Evolutionary conservation across 2,329 filamentous ascomycete species (phyloP), one percentile per base, ranked within the genome.

Genomic region (Sclerotinia subarctica): DNA sequence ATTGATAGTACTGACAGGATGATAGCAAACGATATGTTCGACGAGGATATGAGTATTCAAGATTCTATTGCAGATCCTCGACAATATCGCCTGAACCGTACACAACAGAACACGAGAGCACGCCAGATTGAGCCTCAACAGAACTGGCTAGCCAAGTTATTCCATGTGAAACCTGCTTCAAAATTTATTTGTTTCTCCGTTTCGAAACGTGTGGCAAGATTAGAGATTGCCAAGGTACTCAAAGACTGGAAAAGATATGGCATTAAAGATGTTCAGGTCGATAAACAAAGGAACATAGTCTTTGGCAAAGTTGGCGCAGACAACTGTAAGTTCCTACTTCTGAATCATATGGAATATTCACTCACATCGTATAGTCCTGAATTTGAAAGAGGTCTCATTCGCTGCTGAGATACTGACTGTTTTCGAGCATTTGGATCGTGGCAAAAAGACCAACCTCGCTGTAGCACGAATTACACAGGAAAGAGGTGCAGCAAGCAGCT

Each of bases 391-490:
- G 66, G 93, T 97, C n/a, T 85, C 90, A 19, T 94, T 98, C 78
- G 90, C 92, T 21, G 88, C 89, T 49, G 93, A 97, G 78, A 85
- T 97, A 70, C 96, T 96, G 81, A 93, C 90, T 1, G 90, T 96
- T 70, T 65, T 64, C 29, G 59, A 68, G 46, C 66, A 64, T 52
- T 24, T 64, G 38, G 92, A 97, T 80, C 91, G 95, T 76, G 92
- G 92, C 59, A 89, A 87, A 74, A 89, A 88, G 71, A 88, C 87
- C 57, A 89, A 89, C 58, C 84, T 97, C 66, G 91, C 90, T 77
- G 88, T 97, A 72, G 88, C 92, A 42, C 90, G 92, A 47, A 92
- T 97, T 78, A 94, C 91, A 1, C 94, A 97, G 76, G 93, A 95
- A 76, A 89, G 89, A 68, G 95, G 94, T n/a, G 94, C 94, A 1